Evolutionary conservation across 2,329 filamentous ascomycete species (phyloP).

Genomic region (Stromatinia cepivora): DNA sequence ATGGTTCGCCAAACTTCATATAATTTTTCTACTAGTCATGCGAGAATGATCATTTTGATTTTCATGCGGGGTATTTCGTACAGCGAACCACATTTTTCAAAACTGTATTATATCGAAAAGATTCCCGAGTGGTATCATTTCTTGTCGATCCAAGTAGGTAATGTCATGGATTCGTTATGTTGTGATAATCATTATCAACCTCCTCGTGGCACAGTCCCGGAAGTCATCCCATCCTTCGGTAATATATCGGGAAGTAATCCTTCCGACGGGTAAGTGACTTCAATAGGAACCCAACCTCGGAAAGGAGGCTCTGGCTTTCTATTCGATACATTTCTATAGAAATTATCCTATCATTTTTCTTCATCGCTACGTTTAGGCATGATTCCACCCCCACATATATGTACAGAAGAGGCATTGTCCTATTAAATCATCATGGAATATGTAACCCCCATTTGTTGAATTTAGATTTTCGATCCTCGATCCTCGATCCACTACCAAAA

Average conservation of each 20-base stretch:
- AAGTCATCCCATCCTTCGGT: conserved; percentile 1
- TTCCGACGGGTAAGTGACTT: conserved; percentile 13
- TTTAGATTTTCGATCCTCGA: neutral
- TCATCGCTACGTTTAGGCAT: neutral
- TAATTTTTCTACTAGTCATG: conserved; percentile 6
- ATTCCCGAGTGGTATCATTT: neutral
- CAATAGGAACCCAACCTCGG: neutral
- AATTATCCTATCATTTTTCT: neutral
- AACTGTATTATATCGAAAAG: neutral
- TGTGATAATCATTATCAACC: neutral
- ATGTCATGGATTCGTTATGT: neutral
- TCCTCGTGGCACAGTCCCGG: neutral
- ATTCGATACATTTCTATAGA: neutral
- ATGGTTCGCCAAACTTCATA: conserved; percentile 12
- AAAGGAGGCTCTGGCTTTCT: neutral
- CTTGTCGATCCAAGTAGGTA: neutral
- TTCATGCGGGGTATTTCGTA: conserved; percentile 21
- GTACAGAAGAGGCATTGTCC: neutral
- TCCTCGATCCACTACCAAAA: neutral
- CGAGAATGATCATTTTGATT: conserved; percentile 6
- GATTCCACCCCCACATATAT: neutral
- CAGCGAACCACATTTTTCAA: conserved; percentile 14
- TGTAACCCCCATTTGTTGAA: neutral
- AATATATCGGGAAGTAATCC: conserved; percentile 1
- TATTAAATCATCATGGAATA: neutral